These are phyloP conservation scores for Athelia sp. DNA, from an alignment of 1,284 basidiomycete species.

Conservation along the genomic window DNA sequence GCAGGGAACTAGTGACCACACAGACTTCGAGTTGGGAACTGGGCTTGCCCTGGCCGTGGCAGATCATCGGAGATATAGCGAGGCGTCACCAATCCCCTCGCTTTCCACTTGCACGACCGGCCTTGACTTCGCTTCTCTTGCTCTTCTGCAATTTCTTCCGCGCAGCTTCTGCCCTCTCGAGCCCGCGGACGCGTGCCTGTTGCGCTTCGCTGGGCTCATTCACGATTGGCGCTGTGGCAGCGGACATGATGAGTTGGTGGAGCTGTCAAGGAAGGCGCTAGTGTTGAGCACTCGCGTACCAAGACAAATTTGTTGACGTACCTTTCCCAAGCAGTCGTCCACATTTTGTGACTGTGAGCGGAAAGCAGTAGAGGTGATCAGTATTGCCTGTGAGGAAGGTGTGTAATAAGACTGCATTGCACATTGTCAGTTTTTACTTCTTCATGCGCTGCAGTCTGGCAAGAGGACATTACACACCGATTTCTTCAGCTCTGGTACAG, in stretches of 20 bases:
- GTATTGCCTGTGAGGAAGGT: conserved; percentile 56
- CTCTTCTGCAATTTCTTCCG: conserved; percentile 47
- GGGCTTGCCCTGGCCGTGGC: no score
- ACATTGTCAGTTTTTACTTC: no score
- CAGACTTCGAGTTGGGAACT: no score
- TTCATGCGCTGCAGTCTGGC: neutral
- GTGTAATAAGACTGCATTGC: conserved; percentile 55
- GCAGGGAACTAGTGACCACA: no score
- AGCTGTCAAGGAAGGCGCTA: conserved; percentile 37
- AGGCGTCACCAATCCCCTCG: conserved; percentile 6
- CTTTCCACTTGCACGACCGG: conserved; percentile 22
- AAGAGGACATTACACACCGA: conserved; percentile 41
- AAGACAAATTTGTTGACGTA: conserved; percentile 20
- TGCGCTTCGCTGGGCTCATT: conserved; percentile 55
- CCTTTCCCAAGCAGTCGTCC: conserved; percentile 66
- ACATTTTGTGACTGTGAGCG: conserved; percentile 76
- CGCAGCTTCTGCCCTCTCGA: conserved; percentile 40
- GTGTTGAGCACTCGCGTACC: no score
- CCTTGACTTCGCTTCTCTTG: conserved; percentile 41
- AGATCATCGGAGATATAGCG: no score
- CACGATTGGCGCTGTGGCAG: conserved; percentile 40
- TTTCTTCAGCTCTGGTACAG: conserved; percentile 39
- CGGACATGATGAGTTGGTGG: conserved; percentile 44
- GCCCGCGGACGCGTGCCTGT: conserved; percentile 43
- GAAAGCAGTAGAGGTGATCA: conserved; percentile 60